Evolutionary conservation across 768 basidiomycete species (phyloP).

Genomic region (Panellus pusillus): DNA sequence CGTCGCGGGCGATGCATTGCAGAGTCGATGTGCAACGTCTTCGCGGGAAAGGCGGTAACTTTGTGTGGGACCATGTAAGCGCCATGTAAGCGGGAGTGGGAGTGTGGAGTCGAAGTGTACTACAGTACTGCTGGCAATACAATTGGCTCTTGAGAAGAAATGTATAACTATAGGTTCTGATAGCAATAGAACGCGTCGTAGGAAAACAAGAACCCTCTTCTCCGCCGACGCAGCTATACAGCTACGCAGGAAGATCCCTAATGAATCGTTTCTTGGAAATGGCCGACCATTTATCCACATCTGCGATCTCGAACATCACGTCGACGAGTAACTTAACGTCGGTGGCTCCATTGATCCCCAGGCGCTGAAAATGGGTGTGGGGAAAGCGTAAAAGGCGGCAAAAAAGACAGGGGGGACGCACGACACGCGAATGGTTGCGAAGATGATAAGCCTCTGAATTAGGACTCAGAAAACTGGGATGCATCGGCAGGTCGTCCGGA

Average conservation of each 20-base stretch:
- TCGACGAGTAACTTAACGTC: slow-evolving; percentile 14
- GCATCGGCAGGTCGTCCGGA: background rate
- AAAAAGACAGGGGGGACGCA: background rate
- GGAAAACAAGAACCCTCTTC: no score
- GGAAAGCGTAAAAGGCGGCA: background rate
- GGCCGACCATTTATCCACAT: slow-evolving; percentile 12
- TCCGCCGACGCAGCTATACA: background rate
- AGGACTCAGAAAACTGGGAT: background rate
- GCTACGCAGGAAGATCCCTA: slow-evolving; percentile 2
- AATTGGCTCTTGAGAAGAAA: no score
- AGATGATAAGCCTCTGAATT: slow-evolving; percentile 9
- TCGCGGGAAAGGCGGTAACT: no score
- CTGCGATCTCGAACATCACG: slow-evolving; percentile 16
- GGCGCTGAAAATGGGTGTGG: slow-evolving; percentile 1
- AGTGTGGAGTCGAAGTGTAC: no score
- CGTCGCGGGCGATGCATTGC: no score
- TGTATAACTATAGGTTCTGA: no score
- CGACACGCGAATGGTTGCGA: slow-evolving; percentile 7
- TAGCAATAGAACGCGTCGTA: no score
- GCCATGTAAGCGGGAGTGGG: no score
- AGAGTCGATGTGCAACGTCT: no score
- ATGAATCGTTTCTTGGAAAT: slow-evolving; percentile 7
- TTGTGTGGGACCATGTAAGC: no score
- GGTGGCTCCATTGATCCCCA: slow-evolving; percentile 17
- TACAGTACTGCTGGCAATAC: no score